Conservation (phyloP, 1,284 basidiomycete species). For the Sanghuangporus baumii region DNA sequence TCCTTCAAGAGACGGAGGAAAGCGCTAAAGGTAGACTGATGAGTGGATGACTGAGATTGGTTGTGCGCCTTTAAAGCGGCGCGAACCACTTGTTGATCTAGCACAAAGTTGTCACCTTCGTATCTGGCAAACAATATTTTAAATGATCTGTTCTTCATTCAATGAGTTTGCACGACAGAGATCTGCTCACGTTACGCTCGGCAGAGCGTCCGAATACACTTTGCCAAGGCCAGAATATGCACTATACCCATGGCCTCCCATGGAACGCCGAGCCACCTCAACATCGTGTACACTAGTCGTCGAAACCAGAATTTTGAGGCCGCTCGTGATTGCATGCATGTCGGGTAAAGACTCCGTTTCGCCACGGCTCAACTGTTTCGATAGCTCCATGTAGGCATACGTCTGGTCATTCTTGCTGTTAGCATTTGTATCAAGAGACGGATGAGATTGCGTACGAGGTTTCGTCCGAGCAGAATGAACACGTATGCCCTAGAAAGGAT, state of each 20-base stretch:
- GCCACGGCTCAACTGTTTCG: conserved; percentile 44
- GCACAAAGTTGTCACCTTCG: conserved; percentile 75
- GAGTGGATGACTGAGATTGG: neutral
- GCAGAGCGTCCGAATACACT: conserved; percentile 61
- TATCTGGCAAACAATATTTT: conserved; percentile 36
- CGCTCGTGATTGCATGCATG: conserved; percentile 67
- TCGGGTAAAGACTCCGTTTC: conserved; percentile 60
- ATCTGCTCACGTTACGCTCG: conserved; percentile 51
- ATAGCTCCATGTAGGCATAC: conserved; percentile 45
- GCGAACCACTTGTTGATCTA: conserved; percentile 68
- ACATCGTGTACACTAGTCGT: conserved; percentile 51
- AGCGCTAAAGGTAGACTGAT: conserved; percentile 38
- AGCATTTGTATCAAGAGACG: neutral
- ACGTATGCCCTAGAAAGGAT: conserved; percentile 66
- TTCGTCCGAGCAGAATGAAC: conserved; percentile 61
- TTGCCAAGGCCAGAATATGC: conserved; percentile 62
- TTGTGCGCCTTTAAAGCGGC: conserved; percentile 58
- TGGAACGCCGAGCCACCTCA: conserved; percentile 62
- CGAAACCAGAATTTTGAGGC: conserved; percentile 61
- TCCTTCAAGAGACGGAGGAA: conserved; percentile 47
- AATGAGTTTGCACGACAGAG: neutral
- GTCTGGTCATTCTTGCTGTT: conserved; percentile 29
- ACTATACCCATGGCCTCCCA: conserved; percentile 78
- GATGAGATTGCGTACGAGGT: conserved; percentile 40
- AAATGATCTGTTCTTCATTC: neutral